A percentile compares a stretch with the other conserved stretches of the same genome.
Conservation (phyloP, 164 flowering plant species). For the Vitis labrusca region DNA sequence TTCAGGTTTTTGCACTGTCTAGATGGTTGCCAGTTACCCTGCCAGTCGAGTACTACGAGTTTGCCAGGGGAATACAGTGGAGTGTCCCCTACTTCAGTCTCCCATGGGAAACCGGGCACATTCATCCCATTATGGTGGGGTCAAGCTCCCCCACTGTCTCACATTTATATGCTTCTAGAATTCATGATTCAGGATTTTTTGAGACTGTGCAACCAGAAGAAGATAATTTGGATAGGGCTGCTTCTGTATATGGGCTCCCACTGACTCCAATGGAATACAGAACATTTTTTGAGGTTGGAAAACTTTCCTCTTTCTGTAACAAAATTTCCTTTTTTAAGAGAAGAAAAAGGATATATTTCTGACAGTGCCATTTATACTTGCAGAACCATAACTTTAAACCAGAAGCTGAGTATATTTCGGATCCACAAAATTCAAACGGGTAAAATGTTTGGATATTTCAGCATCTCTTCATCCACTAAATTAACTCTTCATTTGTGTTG, state of each 20-base stretch:
- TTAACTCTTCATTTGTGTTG: background rate
- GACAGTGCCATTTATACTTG: conserved; percentile 13
- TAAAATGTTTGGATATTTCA: conserved; percentile 24
- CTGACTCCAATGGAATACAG: conserved; percentile 77
- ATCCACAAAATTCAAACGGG: conserved; percentile 49
- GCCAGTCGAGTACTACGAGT: conserved; percentile 83
- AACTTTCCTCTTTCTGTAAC: background rate
- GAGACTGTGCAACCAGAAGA: conserved; percentile 15
- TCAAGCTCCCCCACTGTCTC: conserved; percentile 35
- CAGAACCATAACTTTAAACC: conserved; percentile 75
- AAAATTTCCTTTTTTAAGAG: background rate
- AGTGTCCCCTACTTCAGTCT: conserved; percentile 79
- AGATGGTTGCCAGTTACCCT: conserved; percentile 73
- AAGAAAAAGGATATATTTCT: background rate
- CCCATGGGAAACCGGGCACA: conserved; percentile 75
- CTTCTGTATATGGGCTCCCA: conserved; percentile 62
- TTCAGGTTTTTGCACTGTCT: conserved; percentile 91
- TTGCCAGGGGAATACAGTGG: conserved; percentile 76
- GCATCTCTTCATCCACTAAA: background rate
- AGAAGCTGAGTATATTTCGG: conserved; percentile 63
- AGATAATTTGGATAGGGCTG: conserved; percentile 26
- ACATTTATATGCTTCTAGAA: conserved; percentile 25
- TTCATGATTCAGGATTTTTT: conserved; percentile 16
- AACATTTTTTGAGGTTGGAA: conserved; percentile 70
- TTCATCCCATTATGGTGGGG: conserved; percentile 41